Evolutionary conservation across 2,329 filamentous ascomycete species (phyloP).

Genomic region (Ascochyta lentis): DNA sequence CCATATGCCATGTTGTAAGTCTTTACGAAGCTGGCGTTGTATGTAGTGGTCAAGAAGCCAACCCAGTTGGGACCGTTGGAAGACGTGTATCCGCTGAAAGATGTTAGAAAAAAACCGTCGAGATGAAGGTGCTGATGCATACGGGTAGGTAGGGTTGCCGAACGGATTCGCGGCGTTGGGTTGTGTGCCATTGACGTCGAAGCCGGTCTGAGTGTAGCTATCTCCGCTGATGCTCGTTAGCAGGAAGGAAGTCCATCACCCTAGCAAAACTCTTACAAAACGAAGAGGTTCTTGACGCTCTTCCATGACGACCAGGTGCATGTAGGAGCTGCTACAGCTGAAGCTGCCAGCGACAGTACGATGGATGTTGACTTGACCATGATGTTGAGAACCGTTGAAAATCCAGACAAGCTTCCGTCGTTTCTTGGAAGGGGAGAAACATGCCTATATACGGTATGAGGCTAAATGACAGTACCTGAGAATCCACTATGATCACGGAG

Average conservation of each 20-base stretch:
- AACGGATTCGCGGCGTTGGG: slow-evolving; percentile 63
- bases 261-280: slow-evolving; percentile 28
- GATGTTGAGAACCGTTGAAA: not conserved
- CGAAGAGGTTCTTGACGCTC: slow-evolving; percentile 44
- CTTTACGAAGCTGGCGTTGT: slow-evolving; percentile 52
- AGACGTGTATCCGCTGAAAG: slow-evolving; percentile 41
- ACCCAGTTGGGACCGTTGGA: slow-evolving; percentile 63
- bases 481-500: slow-evolving; percentile 22
- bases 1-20: slow-evolving; percentile 62
- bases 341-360: slow-evolving; percentile 29
- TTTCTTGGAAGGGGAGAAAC: not conserved
- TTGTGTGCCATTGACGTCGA: slow-evolving; percentile 59
- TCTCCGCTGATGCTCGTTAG: slow-evolving; percentile 55
- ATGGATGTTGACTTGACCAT: slow-evolving; percentile 35
- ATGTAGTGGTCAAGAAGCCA: slow-evolving; percentile 52
- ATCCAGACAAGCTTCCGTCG: not conserved
- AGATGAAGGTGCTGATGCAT: slow-evolving; percentile 2
- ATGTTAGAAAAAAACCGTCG: not conserved
- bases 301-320: slow-evolving; percentile 43
- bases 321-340: slow-evolving; percentile 30
- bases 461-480: slow-evolving; percentile 18
- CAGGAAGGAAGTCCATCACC: not conserved
- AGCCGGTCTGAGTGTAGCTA: slow-evolving; percentile 67
- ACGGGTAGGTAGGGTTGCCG: slow-evolving; percentile 65
- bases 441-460: slow-evolving; percentile 16